Base-by-base conservation (phyloP, 495 filamentous ascomycete genomes). In the Penicillium verhagenii region DNA sequence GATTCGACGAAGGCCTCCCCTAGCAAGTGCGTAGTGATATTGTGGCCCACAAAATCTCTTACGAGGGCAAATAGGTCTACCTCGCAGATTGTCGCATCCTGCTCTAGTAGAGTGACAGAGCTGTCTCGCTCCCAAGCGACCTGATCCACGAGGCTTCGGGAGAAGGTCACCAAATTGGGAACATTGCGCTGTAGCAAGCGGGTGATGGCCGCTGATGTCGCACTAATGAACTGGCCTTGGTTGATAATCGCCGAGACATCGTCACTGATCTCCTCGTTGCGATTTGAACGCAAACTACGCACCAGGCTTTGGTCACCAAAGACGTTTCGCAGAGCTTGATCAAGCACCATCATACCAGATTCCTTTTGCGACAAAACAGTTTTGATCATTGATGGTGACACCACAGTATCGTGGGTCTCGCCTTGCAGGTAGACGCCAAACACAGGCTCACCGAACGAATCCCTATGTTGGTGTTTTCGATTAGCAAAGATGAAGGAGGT, bases 141-240 rank as follows among this genome's bases (percentile, higher is more conserved):
- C 56, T 86, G 80, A 56, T 89, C 85, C 23, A 88, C 80, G 5
- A 77, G 61, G 42, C 82, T 83, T n/a, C 71, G 67, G 31, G 69
- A 75, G 56, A 85, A 86, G 6, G 79, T 81, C 23, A 87, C 80
- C 26, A 89, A 55, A 48, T 81, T 77, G 0, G 56, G 75, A 57
- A 51, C 78, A 52, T 65, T 75, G 49, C 53, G 66, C 50, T 71
- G 77, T 3, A 86, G 58, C 16, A 68, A 54, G 0, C 53, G 53
- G n/a, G 69, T 59, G 8, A 73, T 72, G 2, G 57, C 28, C 2
- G 58, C 47, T 4, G 77, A 69, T 14, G 76, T 60, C 14, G 77
- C 68, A 18, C 66, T 65, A 1, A 82, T 48, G 26, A 75, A 70
- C 5, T 72, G 64, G 29, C 82, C 78, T 39, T 63, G 57, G 54